Percentiles rank a stretch among this genome's conserved stretches.
Evolutionary conservation across 2,329 filamentous ascomycete genomes (phyloP).

Genomic region (Colletotrichum camelliae): DNA sequence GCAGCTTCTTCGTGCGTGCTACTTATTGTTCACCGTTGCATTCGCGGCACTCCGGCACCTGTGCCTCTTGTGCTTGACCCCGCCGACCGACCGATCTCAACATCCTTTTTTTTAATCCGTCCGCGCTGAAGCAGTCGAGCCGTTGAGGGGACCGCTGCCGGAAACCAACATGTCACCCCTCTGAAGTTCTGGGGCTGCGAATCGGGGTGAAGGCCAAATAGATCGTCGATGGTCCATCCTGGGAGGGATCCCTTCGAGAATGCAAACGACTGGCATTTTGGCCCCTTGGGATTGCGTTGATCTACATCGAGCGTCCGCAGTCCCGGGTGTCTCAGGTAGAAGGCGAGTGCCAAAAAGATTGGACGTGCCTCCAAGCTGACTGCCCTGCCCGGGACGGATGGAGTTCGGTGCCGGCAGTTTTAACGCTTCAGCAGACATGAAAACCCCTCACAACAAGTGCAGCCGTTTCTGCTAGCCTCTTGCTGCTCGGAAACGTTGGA

Average conservation of each 20-base stretch:
- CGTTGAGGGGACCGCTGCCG: background rate
- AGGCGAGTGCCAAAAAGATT: background rate
- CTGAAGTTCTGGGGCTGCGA: background rate
- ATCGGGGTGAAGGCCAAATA: background rate
- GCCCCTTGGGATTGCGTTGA: conserved; percentile 2
- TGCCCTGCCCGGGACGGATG: background rate
- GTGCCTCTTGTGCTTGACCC: background rate
- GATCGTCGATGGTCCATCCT: conserved; percentile 12
- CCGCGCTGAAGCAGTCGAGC: background rate
- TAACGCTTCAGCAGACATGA: background rate
- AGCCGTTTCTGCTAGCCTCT: background rate
- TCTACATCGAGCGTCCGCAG: conserved; percentile 3
- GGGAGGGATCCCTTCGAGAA: conserved; percentile 7
- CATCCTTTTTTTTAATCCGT: background rate
- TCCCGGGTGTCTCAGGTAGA: conserved; percentile 11
- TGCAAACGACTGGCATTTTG: conserved; percentile 14
- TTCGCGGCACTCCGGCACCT: conserved; percentile 9
- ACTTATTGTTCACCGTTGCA: background rate
- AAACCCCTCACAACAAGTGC: background rate
- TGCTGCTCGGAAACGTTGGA: background rate
- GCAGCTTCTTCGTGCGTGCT: background rate
- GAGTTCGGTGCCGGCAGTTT: background rate
- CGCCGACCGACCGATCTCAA: background rate
- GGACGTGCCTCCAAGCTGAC: background rate
- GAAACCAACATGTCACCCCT: background rate